These are phyloP conservation scores for Apiotrichum montevideense DNA, from an alignment of 1,284 basidiomycete genomes.

Conservation along the genomic window DNA sequence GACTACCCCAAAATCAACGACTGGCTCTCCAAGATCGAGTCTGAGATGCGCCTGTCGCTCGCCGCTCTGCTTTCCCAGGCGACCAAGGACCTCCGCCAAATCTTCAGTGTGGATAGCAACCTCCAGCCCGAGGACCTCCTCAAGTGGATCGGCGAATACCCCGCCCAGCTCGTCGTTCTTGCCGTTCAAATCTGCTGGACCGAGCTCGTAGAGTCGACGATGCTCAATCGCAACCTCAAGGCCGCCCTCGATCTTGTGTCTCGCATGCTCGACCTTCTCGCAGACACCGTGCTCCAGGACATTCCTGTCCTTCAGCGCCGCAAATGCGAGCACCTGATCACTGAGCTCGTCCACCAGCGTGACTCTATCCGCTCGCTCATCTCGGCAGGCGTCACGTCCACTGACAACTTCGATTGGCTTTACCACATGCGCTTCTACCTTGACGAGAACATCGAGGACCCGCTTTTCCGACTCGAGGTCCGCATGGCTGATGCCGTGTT, in stretches of 20 bases:
- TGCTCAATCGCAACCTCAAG: slow-evolving; percentile 56
- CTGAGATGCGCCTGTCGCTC: slow-evolving; percentile 89
- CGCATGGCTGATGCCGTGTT: slow-evolving; percentile 87
- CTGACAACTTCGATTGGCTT: slow-evolving; percentile 82
- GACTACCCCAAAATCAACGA: slow-evolving; percentile 98
- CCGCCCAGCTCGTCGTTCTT: slow-evolving; percentile 91
- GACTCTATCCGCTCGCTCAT: slow-evolving; percentile 84
- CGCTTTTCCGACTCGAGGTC: slow-evolving; percentile 72
- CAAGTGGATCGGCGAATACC: slow-evolving; percentile 85
- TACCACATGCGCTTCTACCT: slow-evolving; percentile 99
- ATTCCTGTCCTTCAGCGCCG: slow-evolving; percentile 80
- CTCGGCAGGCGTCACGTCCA: slow-evolving; percentile 58
- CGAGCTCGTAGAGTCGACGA: slow-evolving; percentile 66
- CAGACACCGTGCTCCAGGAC: slow-evolving; percentile 90
- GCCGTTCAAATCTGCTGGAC: slow-evolving; percentile 96
- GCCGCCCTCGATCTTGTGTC: slow-evolving; percentile 67
- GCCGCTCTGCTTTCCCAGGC: slow-evolving; percentile 50
- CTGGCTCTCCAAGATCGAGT: slow-evolving; percentile 89
- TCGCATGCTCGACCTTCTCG: slow-evolving; percentile 83
- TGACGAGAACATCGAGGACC: slow-evolving; percentile 62
- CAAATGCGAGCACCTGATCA: slow-evolving; percentile 98
- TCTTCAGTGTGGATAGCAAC: slow-evolving; percentile 55
- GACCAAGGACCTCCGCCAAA: slow-evolving; percentile 55
- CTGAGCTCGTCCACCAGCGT: slow-evolving; percentile 95
- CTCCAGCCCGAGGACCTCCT: slow-evolving; percentile 64